Percentiles rank a stretch among this genome's conserved stretches.
Evolutionary conservation across 1,284 basidiomycete species (phyloP).

Genomic region (Mycosarcoma maydis): DNA sequence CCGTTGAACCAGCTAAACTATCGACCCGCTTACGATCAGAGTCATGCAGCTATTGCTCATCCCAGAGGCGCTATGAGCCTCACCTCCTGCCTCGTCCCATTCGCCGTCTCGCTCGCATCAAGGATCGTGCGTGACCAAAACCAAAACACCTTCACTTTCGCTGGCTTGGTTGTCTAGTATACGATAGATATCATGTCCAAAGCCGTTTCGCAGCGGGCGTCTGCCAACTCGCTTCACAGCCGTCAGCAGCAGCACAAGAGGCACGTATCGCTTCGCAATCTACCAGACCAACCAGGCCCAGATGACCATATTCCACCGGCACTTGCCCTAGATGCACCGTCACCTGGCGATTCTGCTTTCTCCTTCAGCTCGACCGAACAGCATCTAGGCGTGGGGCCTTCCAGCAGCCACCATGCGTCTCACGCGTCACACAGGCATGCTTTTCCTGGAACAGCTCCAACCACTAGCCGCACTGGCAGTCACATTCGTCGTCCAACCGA

Average conservation of each 20-base stretch:
- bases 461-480: conserved; percentile 11
- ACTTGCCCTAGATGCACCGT: conserved; percentile 18
- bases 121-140: neutral
- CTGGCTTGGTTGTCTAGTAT: neutral
- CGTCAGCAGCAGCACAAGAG: conserved; percentile 17
- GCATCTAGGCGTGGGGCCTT: conserved; percentile 9
- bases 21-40: neutral
- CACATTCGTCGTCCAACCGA: conserved; percentile 21
- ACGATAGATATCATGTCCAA: conserved; percentile 18
- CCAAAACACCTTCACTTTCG: neutral
- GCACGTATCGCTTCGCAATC: conserved; percentile 38
- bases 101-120: neutral
- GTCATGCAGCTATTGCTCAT: neutral
- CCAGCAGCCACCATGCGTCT: neutral
- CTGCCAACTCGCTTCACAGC: conserved; percentile 34
- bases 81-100: neutral
- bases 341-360: conserved; percentile 23
- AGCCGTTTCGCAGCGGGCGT: conserved; percentile 39
- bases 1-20: neutral
- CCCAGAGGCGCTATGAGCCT: neutral
- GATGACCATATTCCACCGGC: conserved; percentile 23
- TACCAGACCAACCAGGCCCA: conserved; percentile 35
- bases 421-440: neutral
- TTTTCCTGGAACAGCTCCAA: conserved; percentile 1
- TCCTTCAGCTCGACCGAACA: conserved; percentile 34